Base-by-base conservation (phyloP, 805 yeast genomes). In the Tetrapisispora pingtungensis region DNA sequence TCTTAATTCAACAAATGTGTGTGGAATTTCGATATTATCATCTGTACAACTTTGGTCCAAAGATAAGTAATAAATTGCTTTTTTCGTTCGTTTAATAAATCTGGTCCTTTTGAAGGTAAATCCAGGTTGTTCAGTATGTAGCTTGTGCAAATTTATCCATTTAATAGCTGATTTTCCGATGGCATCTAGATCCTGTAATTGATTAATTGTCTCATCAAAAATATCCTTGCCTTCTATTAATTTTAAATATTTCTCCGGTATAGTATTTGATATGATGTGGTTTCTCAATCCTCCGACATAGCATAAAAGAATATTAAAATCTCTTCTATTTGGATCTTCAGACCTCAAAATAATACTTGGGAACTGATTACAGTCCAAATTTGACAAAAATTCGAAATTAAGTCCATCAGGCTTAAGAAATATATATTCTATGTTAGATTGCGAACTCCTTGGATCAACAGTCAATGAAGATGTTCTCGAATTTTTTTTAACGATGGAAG, bases 251-350 rank as follows among this genome's bases (percentile, higher is more conserved):
- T 32, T 31, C 1, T 42, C 10, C 19, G 44, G 32, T n/a, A 46
- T 14, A 14, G 41, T 36, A 37, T 43, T 47, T 1, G 61, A 49
- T 15, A 49, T 48, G 24, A 56, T 33, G 41, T 58, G 64, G 42
- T 56, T 56, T 42, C 65, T 53, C 24, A 61, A 36, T 3, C 66
- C 66, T 17, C 66, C 65, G 13, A 61, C 59, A 41, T 60, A 54
- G 36, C 64, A 59, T 58, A 57, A 54, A n/a, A 58, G 17, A 10
- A 55, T 41, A 31, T 55, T 52, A 3, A 32, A 5, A 27, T 40
- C 37, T 27, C 54, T 51, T 13, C 36, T 12, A 10, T 38, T 42
- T 44, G 42, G 5, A 51, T 33, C 17, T 12, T 22, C 22, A 17
- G 36, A 44, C 4, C 44, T 36, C 14, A 52, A 32, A 8, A 36